Evolutionary conservation across 140 eudicot species (phyloP).

Genomic region (Oenanthe javanica): DNA sequence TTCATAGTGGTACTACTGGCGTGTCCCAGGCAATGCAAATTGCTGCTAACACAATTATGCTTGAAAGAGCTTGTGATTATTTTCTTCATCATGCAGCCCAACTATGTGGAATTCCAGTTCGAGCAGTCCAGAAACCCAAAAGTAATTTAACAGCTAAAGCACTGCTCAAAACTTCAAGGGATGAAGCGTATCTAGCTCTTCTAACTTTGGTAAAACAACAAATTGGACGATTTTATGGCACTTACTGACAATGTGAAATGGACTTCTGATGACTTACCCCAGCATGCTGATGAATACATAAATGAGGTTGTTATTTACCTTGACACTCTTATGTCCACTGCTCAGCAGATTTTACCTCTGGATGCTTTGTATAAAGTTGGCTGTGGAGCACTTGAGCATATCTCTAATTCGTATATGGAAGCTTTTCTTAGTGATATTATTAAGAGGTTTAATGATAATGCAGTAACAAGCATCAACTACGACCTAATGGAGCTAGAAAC

Average conservation of each 20-base stretch:
- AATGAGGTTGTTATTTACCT: constrained; percentile 66
- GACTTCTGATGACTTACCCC: constrained; percentile 68
- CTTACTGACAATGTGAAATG: constrained; percentile 68
- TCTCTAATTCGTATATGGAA: constrained; percentile 57
- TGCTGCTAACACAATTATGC: constrained; percentile 64
- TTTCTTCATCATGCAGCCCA: constrained; percentile 79
- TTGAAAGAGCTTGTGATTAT: constrained; percentile 83
- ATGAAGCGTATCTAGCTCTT: constrained; percentile 64
- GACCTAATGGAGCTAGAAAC: constrained; percentile 62
- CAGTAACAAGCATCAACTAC: constrained; percentile 57
- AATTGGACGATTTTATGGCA: constrained; percentile 61
- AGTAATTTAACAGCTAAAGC: constrained; percentile 53
- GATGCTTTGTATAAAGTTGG: constrained; percentile 86
- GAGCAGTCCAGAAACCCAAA: constrained; percentile 62
- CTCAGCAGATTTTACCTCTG: constrained; percentile 78
- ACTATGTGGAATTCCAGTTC: constrained; percentile 69
- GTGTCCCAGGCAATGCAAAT: constrained; percentile 91
- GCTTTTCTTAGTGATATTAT: constrained; percentile 70
- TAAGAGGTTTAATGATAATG: constrained; percentile 77
- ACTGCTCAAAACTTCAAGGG: constrained; percentile 64
- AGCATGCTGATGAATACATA: constrained; percentile 52
- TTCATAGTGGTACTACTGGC: constrained; percentile 37
- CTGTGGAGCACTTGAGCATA: constrained; percentile 83
- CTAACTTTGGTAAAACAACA: constrained; percentile 56
- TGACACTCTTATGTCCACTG: constrained; percentile 72